Percentiles rank a stretch among this genome's conserved stretches.
These are phyloP conservation scores for Kodamaea laetipori DNA, from an alignment of 805 yeast species.

Conservation along the genomic window DNA sequence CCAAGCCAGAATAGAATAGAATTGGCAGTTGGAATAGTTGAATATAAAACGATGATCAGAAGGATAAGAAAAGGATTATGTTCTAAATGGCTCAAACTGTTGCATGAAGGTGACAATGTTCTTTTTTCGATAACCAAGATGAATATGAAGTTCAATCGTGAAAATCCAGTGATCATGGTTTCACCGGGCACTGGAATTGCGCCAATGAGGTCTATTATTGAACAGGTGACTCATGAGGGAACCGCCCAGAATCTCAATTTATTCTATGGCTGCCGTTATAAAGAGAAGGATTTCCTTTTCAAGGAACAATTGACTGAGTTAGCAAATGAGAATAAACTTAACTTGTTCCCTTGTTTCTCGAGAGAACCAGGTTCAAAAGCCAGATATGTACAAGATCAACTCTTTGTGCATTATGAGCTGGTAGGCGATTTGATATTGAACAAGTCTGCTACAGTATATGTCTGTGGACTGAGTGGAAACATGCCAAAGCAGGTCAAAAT, in stretches of 20 bases:
- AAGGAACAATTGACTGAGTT: conserved; percentile 52
- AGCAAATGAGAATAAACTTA: conserved; percentile 34
- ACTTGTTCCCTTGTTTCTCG: conserved; percentile 46
- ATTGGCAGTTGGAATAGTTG: conserved; percentile 79
- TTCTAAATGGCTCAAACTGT: conserved; percentile 66
- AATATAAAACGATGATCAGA: conserved; percentile 79
- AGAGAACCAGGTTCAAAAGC: conserved; percentile 43
- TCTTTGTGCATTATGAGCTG: conserved; percentile 52
- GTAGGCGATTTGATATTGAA: conserved; percentile 57
- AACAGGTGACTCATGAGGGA: conserved; percentile 26
- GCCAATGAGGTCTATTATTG: conserved; percentile 77
- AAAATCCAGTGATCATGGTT: conserved; percentile 61
- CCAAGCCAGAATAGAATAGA: conserved; percentile 51
- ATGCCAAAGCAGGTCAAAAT: conserved; percentile 90
- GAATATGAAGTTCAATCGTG: conserved; percentile 35
- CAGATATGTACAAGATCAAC: conserved; percentile 74
- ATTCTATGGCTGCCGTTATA: conserved; percentile 75
- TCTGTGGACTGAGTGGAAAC: conserved; percentile 92
- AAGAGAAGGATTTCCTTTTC: conserved; percentile 69
- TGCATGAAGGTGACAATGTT: conserved; percentile 51
- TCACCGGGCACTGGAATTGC: conserved; percentile 98
- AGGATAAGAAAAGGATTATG: conserved; percentile 80
- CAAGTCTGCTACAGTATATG: conserved; percentile 61
- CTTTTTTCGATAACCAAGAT: conserved; percentile 54
- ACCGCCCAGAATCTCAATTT: conserved; percentile 44